Evolutionary conservation across 352 stramenopile species (phyloP), one percentile per base, ranked within the genome.

Genomic region (Globisporangium splendens): DNA sequence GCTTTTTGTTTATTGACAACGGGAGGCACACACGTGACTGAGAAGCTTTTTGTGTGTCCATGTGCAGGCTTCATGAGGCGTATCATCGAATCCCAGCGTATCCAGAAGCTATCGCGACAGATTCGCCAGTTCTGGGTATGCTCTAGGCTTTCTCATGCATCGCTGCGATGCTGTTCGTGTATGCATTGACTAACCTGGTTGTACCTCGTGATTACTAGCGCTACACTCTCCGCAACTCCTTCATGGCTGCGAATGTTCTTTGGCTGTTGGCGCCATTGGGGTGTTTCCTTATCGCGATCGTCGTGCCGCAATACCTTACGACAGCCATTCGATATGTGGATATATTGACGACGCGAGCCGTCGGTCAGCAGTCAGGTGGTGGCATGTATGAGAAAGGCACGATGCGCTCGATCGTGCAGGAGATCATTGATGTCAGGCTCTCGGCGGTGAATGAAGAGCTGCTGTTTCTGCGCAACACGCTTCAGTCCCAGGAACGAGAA

Each of bases 241-340:
- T 91, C 64, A 84, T 88, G 75, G 78, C 77, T 0, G 66, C 79
- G 54, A 92, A 92, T 50, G 74, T 90, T 18, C 21, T 90, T 44
- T 92, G 82, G 82, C 74, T 92, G 10, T 64, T 92, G 4, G 69
- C 79, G 14, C 82, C 82, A 14, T 62, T 92, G 3, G 83, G 69
- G 35, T 92, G 82, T 51, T 92, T 89, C 52, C 54, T 77, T 6
- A 69, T 92, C 55, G 82, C 82, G 17, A 83, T 92, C 58, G 66
- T 79, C 12, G 82, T 87, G 2, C 82, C 82, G 8, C 76, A 87
- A 48, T 88, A 92, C 54, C 58, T 92, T 38, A 87, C 76, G 31
- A 78, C 63, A 0, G 77, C 74, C 1, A 87, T 90, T 39, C 73
- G 79, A 17, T 92, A 89, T 56, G 82, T 87, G 17, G 79, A 91